Percentiles rank a stretch among this genome's conserved stretches.
These are phyloP conservation scores for Conticribra weissflogii DNA, from an alignment of 108 stramenopile species.

Conservation along the genomic window DNA sequence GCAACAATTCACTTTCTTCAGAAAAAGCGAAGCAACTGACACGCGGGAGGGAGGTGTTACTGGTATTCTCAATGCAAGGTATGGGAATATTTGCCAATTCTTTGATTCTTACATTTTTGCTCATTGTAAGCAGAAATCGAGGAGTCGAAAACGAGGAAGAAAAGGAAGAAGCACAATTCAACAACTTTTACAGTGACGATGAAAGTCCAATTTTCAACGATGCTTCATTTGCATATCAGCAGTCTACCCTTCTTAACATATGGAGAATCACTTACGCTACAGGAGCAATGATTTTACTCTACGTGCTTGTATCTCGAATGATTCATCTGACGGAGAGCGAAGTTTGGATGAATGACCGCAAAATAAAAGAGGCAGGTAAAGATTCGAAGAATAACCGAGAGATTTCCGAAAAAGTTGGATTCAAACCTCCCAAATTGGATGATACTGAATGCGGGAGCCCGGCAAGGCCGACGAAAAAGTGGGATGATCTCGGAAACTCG, in stretches of 20 bases:
- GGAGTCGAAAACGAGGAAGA: slow-evolving; percentile 1
- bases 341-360: slow-evolving; percentile 53
- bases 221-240: slow-evolving; percentile 9
- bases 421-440: not conserved
- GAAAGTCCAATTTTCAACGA: not conserved
- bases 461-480: slow-evolving; percentile 15
- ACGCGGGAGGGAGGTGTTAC: slow-evolving; percentile 62
- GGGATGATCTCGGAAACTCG: slow-evolving; percentile 9
- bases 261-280: slow-evolving; percentile 64
- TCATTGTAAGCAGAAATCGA: slow-evolving; percentile 28
- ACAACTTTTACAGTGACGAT: slow-evolving; percentile 14
- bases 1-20: slow-evolving; percentile 7
- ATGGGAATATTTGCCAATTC: slow-evolving; percentile 73
- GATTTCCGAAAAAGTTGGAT: not conserved
- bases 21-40: slow-evolving; percentile 5
- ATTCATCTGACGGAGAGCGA: slow-evolving; percentile 57
- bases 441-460: not conserved
- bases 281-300: slow-evolving; percentile 55
- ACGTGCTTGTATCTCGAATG: slow-evolving; percentile 54
- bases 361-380: slow-evolving; percentile 7
- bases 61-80: slow-evolving; percentile 81
- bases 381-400: not conserved
- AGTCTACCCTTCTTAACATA: slow-evolving; percentile 41
- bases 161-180: not conserved
- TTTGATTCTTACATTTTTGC: slow-evolving; percentile 51